These are phyloP conservation scores for Hanseniaspora thailandica DNA, from an alignment of 805 yeast genomes.

Conservation along the genomic window DNA sequence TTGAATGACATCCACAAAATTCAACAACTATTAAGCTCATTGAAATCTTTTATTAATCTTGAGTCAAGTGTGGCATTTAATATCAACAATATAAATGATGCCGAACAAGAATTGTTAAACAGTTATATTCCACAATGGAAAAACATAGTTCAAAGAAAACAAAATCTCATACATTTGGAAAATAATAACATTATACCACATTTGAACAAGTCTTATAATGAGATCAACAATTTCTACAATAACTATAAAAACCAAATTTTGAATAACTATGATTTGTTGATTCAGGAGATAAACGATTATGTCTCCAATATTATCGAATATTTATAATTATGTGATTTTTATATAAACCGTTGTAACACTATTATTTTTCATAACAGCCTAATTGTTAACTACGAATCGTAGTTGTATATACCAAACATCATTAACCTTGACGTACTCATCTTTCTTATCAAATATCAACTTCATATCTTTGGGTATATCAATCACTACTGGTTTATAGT, in stretches of 20 bases:
- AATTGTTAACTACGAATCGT: background rate
- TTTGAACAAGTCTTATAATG: background rate
- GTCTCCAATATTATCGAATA: slow-evolving; percentile 10
- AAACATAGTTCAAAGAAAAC: slow-evolving; percentile 4
- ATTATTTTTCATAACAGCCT: background rate
- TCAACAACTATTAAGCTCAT: background rate
- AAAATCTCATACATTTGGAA: background rate
- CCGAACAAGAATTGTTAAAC: background rate
- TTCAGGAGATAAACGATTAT: slow-evolving; percentile 13
- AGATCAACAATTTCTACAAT: background rate
- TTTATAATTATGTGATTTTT: background rate
- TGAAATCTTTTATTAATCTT: background rate
- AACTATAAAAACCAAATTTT: slow-evolving; percentile 5
- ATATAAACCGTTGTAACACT: background rate
- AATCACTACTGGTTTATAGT: slow-evolving; percentile 5
- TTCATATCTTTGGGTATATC: slow-evolving; percentile 5
- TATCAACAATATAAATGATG: background rate
- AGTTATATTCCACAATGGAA: slow-evolving; percentile 1
- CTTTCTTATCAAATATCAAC: background rate
- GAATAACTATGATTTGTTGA: slow-evolving; percentile 5
- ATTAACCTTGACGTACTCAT: background rate
- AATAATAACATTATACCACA: background rate
- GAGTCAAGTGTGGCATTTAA: background rate
- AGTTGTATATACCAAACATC: slow-evolving; percentile 11
- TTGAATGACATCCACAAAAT: background rate